Base-by-base conservation (phyloP, 495 filamentous ascomycete genomes). In the Platismatia glauca region DNA sequence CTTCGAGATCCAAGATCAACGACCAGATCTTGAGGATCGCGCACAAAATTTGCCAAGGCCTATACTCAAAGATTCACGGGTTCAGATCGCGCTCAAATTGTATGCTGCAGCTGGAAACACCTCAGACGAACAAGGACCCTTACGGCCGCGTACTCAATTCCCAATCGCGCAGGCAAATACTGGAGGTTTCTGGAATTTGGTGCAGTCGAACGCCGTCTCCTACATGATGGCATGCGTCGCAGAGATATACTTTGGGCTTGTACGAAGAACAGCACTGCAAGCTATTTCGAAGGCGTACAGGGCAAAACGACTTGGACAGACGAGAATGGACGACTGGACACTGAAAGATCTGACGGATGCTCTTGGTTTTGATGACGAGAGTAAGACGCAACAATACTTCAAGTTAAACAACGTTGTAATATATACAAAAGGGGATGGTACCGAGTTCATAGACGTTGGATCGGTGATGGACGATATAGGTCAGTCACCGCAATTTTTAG, bases 181-280 rank as follows among this genome's bases (percentile, higher is more conserved):
- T 67, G 69, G 78, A 24, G 81, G 85, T 33, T 94, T 94, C 70
- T 97, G 95, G 75, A 77, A 77, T 3, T 77, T 94, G 43, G 76
- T 97, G 46, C 79, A 84, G 59, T 86, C 87, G 13, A 80, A 80
- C 3, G 73, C 78, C 57, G 83, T 91, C 3, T 90, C 93, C 0
- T 97, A 96, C 72, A 81, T 92, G 24, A 93, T 95, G 87, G 93
- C 89, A 8, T 97, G 93, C 71, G 86, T 96, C 44, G 91, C 92
- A 3, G 92, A 97, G 70, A 86, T 92, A 20, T 89, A 91, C 66
- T 97, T 97, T 74, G 89, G 86, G 58, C 76, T 84, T 20, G 78
- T 97, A 31, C 89, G 94, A 27, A 86, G 87, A 63, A 84, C 80
- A 24, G 86, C 91, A 7, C 79, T 97, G 52, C 85, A 85, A 61